Percentiles rank a stretch among this genome's conserved stretches.
These are phyloP conservation scores for Bipolaris gigantea DNA, from an alignment of 2,329 filamentous ascomycete species.

Conservation along the genomic window DNA sequence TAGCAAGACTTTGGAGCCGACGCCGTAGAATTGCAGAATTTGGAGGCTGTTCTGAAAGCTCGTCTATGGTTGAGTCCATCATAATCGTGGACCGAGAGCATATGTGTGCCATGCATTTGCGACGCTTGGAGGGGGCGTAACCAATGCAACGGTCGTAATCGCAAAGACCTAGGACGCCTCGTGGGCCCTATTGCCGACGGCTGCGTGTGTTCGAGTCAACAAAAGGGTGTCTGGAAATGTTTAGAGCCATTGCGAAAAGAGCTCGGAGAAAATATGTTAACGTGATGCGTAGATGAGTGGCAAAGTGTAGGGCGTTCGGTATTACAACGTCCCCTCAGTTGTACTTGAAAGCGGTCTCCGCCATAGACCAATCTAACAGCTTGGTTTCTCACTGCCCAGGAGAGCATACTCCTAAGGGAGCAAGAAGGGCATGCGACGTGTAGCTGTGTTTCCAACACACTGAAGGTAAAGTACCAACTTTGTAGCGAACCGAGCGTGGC, in stretches of 20 bases:
- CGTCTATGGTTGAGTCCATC: slow-evolving; percentile 1
- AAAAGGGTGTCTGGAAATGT: not conserved
- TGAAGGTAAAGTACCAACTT: not conserved
- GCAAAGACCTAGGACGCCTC: slow-evolving; percentile 12
- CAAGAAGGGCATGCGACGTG: not conserved
- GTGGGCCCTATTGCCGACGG: slow-evolving; percentile 11
- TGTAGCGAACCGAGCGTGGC: not conserved
- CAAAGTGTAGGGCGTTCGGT: no score
- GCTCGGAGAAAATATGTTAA: not conserved
- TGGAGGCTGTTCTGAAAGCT: slow-evolving; percentile 7
- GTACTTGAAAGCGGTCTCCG: not conserved
- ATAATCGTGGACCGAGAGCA: not conserved
- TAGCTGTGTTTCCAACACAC: not conserved
- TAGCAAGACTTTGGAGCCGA: slow-evolving; percentile 14
- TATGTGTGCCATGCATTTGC: slow-evolving; percentile 13
- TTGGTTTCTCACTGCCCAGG: not conserved
- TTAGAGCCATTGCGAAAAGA: not conserved
- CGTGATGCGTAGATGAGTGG: not conserved
- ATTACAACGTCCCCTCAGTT: not conserved
- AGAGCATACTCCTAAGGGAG: not conserved
- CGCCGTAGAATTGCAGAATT: slow-evolving; percentile 11
- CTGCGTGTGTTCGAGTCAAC: not conserved
- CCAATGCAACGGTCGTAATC: slow-evolving; percentile 15
- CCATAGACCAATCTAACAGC: not conserved
- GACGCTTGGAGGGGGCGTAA: slow-evolving; percentile 9